Evolutionary conservation across 169 alveolate species (phyloP).

Genomic region (Plasmodium coatneyi): DNA sequence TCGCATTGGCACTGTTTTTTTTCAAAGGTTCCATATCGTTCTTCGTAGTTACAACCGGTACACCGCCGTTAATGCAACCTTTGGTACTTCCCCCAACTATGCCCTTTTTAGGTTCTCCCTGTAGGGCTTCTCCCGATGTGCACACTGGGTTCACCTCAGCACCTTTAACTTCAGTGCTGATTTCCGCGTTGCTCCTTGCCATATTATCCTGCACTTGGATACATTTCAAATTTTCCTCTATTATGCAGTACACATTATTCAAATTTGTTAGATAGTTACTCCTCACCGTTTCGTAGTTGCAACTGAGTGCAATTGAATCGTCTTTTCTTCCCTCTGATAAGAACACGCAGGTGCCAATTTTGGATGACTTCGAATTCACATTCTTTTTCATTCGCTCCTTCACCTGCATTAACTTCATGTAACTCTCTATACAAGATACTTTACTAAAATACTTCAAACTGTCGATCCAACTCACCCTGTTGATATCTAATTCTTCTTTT

Average conservation of each 20-base stretch:
- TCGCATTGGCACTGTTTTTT: neutral
- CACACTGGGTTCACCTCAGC: neutral
- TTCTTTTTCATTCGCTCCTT: neutral
- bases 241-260: slow-evolving; percentile 33
- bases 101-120: neutral
- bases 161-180: neutral
- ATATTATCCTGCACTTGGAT: neutral
- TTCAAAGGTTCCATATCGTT: neutral
- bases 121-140: neutral
- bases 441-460: slow-evolving; percentile 51
- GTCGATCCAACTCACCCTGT: slow-evolving; percentile 39
- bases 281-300: slow-evolving; percentile 26
- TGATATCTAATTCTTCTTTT: slow-evolving; percentile 43
- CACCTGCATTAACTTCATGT: slow-evolving; percentile 22
- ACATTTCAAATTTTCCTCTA: slow-evolving; percentile 46
- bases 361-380: neutral
- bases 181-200: neutral
- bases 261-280: slow-evolving; percentile 18
- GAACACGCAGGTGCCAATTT: neutral
- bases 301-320: slow-evolving; percentile 7
- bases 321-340: slow-evolving; percentile 1
- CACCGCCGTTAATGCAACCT: neutral
- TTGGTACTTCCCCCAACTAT: neutral
- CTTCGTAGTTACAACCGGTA: neutral
- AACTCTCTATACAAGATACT: slow-evolving; percentile 15